Evolutionary conservation across 345 rosid species (phyloP).

Genomic region (Capsella bursapastoris): DNA sequence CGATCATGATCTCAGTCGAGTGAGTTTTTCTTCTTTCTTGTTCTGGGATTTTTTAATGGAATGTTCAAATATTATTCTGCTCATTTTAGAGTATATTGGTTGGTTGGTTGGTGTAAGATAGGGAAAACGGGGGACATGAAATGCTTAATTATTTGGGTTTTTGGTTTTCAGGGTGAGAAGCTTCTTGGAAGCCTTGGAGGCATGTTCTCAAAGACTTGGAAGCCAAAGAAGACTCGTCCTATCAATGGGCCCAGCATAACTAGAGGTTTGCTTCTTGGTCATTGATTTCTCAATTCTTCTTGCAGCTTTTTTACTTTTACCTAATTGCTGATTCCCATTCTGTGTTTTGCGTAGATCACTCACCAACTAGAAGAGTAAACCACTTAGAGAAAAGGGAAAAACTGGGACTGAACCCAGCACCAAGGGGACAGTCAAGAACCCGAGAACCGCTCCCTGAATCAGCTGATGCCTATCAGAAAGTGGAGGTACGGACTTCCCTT

Average conservation of each 20-base stretch:
- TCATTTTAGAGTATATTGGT: background rate
- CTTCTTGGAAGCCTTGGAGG: constrained; percentile 96
- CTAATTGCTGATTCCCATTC: constrained; percentile 5
- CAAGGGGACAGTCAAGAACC: constrained; percentile 52
- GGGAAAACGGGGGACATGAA: background rate
- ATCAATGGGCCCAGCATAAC: constrained; percentile 71
- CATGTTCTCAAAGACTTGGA: constrained; percentile 89
- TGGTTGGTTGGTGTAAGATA: background rate
- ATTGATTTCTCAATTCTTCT: background rate
- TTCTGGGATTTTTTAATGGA: constrained; percentile 2
- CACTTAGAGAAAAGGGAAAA: constrained; percentile 84
- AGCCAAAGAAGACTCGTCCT: constrained; percentile 79
- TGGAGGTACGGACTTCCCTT: constrained; percentile 63
- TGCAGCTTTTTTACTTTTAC: background rate
- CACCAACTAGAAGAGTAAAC: constrained; percentile 59
- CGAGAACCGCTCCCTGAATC: constrained; percentile 58
- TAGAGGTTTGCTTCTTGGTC: constrained; percentile 56
- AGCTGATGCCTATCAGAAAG: constrained; percentile 70
- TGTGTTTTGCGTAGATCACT: constrained; percentile 53
- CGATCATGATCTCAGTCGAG: constrained; percentile 94
- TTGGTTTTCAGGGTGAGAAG: constrained; percentile 86
- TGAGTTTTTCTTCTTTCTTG: constrained; percentile 43
- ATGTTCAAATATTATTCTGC: background rate
- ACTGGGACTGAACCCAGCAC: constrained; percentile 68
- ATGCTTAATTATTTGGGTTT: constrained; percentile 18